These are phyloP conservation scores for Oryza glumipatula DNA, from an alignment of 176 grass and related monocot species.

Conservation along the genomic window DNA sequence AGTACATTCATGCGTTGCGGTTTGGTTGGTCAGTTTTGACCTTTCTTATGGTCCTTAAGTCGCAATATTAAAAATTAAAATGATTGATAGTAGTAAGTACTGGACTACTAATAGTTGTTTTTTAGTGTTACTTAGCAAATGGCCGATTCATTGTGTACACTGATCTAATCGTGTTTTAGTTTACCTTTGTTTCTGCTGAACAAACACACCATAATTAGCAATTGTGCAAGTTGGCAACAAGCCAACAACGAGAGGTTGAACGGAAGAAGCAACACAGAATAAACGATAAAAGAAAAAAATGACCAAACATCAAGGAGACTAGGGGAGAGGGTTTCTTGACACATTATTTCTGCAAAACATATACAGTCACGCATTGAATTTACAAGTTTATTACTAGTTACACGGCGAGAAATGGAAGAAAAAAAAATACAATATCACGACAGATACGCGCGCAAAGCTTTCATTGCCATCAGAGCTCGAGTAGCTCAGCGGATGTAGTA, in stretches of 20 bases:
- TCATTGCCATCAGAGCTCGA: neutral
- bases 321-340: too few relatives aligned
- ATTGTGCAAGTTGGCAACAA: neutral
- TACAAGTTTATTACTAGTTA: neutral
- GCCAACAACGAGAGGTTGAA: neutral
- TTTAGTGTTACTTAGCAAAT: neutral
- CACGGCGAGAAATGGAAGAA: neutral
- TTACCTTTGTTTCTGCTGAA: neutral
- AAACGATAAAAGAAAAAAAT: too few relatives aligned
- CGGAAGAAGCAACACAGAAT: neutral
- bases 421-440: neutral
- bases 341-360: too few relatives aligned
- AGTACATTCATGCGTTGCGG: neutral
- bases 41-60: neutral
- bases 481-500: conserved; percentile 25
- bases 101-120: neutral
- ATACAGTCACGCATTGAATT: too few relatives aligned
- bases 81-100: neutral
- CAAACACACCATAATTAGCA: neutral
- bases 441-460: neutral
- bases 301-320: too few relatives aligned
- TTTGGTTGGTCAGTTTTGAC: neutral
- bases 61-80: neutral
- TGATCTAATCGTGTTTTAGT: neutral
- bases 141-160: neutral